Conservation (phyloP, 345 rosid genomes). For the Moricandia arvensis region DNA sequence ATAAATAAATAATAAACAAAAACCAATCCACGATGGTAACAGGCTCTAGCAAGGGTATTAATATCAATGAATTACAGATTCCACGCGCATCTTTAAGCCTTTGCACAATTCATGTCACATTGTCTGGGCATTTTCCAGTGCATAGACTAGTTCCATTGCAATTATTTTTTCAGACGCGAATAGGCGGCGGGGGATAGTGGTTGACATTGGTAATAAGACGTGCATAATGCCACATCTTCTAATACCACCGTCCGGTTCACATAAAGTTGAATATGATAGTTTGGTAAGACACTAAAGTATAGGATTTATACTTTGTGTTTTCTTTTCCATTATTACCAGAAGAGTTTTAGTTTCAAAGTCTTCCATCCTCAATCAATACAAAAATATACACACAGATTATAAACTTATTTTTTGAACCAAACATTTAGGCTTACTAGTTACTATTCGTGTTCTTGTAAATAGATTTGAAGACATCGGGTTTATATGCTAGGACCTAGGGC, state of each 20-base stretch:
- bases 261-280: background rate
- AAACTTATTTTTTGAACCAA: background rate
- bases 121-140: too few relatives aligned
- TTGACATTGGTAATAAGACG: too few relatives aligned
- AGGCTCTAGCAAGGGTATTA: conserved; percentile 19
- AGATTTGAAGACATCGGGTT: background rate
- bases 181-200: too few relatives aligned
- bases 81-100: too few relatives aligned
- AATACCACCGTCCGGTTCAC: conserved; percentile 3
- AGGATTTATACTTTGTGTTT: too few relatives aligned
- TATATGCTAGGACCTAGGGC: background rate
- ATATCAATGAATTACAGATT: too few relatives aligned
- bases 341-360: background rate
- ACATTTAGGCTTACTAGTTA: background rate
- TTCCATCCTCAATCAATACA: background rate
- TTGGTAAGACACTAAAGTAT: too few relatives aligned
- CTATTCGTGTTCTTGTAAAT: background rate
- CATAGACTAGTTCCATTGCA: too few relatives aligned
- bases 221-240: background rate
- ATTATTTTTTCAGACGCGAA: too few relatives aligned
- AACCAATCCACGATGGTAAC: background rate
- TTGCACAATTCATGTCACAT: background rate
- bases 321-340: too few relatives aligned
- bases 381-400: background rate
- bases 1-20: too few relatives aligned